Evolutionary conservation across 164 flowering plant species (phyloP).

Genomic region (Liquidambar formosana): DNA sequence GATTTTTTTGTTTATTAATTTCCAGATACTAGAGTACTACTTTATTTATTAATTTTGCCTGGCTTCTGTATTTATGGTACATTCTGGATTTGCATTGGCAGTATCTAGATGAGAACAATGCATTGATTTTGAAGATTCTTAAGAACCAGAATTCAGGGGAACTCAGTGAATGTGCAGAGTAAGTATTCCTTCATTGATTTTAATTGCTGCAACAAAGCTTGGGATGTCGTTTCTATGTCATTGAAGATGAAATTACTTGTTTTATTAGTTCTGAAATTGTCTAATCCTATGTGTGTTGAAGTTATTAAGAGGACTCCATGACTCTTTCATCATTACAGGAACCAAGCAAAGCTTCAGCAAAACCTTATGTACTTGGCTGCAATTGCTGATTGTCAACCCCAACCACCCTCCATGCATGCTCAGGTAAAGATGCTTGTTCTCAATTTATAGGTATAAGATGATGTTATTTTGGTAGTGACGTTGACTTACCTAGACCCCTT

Average conservation of each 20-base stretch:
- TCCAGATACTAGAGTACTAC: no score
- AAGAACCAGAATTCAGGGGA: slow-evolving; percentile 14
- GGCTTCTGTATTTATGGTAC: background rate
- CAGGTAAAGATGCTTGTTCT: slow-evolving; percentile 8
- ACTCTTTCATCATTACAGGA: background rate
- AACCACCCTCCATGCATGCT: background rate
- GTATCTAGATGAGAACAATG: slow-evolving; percentile 17
- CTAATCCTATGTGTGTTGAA: no score
- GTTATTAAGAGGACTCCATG: no score
- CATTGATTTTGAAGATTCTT: slow-evolving; percentile 15
- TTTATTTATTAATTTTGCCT: no score
- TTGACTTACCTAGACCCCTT: background rate
- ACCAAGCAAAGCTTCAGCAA: slow-evolving; percentile 18
- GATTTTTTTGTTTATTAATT: no score
- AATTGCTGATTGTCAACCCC: slow-evolving; percentile 15
- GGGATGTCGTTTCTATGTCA: background rate
- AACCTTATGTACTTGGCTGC: slow-evolving; percentile 18
- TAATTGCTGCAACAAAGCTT: no score
- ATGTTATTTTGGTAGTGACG: background rate
- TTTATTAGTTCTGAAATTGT: background rate
- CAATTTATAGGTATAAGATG: background rate
- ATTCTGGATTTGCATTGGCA: slow-evolving; percentile 2
- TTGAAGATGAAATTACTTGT: background rate
- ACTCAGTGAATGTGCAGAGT: slow-evolving; percentile 16
- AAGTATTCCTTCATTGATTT: background rate